Conservation (phyloP, 83 land plant species). For the Thuja plicata region DNA sequence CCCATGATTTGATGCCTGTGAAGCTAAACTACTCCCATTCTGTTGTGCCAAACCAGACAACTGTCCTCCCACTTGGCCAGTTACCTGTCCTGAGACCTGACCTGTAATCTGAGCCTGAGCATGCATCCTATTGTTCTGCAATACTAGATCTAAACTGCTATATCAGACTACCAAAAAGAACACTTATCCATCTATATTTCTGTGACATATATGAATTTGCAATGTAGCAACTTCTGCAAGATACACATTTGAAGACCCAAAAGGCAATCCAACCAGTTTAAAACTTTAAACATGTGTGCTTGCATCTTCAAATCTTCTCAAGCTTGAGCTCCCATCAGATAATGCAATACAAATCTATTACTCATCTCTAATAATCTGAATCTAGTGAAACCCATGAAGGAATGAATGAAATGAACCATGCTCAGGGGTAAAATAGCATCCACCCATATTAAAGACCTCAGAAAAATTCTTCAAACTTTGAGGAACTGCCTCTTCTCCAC, state of each 20-base stretch:
- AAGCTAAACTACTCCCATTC: slow-evolving; percentile 22
- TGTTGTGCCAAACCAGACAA: slow-evolving; percentile 42
- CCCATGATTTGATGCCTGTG: slow-evolving; percentile 29
- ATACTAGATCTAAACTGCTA: not conserved
- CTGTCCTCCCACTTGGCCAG: slow-evolving; percentile 31
- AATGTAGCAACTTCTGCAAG: not conserved
- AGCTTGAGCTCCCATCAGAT: not conserved
- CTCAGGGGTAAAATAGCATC: not conserved
- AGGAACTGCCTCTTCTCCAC: not conserved
- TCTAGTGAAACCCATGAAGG: slow-evolving; percentile 3
- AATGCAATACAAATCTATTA: not conserved
- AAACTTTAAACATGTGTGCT: not conserved
- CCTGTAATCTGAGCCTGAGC: slow-evolving; percentile 52
- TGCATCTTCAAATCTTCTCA: not conserved
- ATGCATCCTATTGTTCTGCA: slow-evolving; percentile 35
- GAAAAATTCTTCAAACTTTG: not conserved
- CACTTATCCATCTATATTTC: not conserved
- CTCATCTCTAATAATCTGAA: slow-evolving; percentile 12
- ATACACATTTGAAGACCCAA: not conserved
- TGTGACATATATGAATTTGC: not conserved
- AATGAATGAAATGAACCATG: not conserved
- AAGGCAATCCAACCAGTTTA: not conserved
- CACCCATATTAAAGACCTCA: slow-evolving; percentile 6
- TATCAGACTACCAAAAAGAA: not conserved
- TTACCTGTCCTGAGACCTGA: slow-evolving; percentile 51